These are phyloP conservation scores for Arthrocladium fulminans DNA, from an alignment of 2,329 filamentous ascomycete genomes.

Conservation along the genomic window DNA sequence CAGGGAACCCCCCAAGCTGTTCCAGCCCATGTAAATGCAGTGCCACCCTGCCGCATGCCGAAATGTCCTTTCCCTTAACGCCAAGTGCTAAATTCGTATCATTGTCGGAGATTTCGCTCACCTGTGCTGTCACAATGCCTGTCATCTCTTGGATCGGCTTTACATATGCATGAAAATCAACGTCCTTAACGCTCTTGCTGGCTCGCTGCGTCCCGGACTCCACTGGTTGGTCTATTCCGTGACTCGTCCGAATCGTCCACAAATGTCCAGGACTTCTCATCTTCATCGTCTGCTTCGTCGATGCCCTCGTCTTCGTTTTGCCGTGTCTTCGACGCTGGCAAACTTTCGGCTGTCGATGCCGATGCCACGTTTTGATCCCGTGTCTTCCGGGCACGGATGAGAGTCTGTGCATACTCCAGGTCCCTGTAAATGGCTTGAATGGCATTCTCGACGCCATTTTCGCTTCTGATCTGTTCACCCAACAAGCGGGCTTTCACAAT, in stretches of 20 bases:
- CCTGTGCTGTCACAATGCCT: neutral
- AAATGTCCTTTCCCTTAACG: neutral
- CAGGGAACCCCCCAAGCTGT: too few species aligned
- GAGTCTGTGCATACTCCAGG: conserved; percentile 78
- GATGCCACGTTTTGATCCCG: conserved; percentile 20
- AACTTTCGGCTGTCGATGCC: conserved; percentile 20
- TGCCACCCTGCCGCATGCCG: too few species aligned
- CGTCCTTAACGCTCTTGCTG: neutral
- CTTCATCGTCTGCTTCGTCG: conserved; percentile 44
- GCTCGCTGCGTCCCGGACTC: neutral
- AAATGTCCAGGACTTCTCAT: conserved; percentile 86
- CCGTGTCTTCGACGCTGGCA: conserved; percentile 26
- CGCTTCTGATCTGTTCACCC: conserved; percentile 79
- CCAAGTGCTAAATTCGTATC: neutral
- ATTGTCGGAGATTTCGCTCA: neutral
- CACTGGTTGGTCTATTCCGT: neutral
- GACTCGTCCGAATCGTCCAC: conserved; percentile 47
- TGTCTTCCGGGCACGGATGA: conserved; percentile 57
- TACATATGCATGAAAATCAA: conserved; percentile 3
- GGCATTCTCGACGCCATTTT: conserved; percentile 80
- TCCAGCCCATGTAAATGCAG: too few species aligned
- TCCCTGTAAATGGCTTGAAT: conserved; percentile 92
- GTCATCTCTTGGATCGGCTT: neutral
- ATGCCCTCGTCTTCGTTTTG: neutral
- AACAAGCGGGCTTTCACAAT: conserved; percentile 73